phyloP scores from a whole-genome alignment of 2,329 filamentous ascomycete species.

The Ambrosiella cleistominuta region DNA sequence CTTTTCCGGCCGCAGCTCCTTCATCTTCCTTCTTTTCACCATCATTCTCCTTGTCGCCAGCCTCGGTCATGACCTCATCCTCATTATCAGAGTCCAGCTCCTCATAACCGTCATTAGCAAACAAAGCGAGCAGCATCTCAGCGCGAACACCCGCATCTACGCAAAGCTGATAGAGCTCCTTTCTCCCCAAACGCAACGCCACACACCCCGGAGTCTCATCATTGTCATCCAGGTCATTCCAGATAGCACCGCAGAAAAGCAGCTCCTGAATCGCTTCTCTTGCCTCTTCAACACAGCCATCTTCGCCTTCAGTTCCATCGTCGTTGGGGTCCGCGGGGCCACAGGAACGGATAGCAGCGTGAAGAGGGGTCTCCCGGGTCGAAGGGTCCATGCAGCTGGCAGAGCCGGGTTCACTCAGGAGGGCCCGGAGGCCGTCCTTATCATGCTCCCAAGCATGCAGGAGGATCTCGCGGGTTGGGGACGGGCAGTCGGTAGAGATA shows the following conservation, averaged over 20 bases:
- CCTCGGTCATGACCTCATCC: conserved; percentile 22
- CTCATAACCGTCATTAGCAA: conserved; percentile 57
- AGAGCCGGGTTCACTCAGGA: conserved; percentile 45
- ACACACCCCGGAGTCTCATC: conserved; percentile 86
- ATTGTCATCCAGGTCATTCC: conserved; percentile 82
- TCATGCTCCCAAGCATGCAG: conserved; percentile 43
- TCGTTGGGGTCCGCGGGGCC: conserved; percentile 24
- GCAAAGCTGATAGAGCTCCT: conserved; percentile 59
- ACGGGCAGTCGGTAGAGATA: conserved; percentile 35
- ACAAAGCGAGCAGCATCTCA: conserved; percentile 64
- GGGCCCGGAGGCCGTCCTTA: conserved; percentile 44
- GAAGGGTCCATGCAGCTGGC: conserved; percentile 67
- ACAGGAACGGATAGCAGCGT: conserved; percentile 73
- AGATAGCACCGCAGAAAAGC: conserved; percentile 78
- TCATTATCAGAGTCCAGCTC: conserved; percentile 41
- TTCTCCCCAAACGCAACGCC: conserved; percentile 51
- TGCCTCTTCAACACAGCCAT: conserved; percentile 38
- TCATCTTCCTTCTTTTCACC: conserved; percentile 20
- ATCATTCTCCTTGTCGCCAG: conserved; percentile 20
- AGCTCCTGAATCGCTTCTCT: conserved; percentile 55
- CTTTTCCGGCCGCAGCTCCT: conserved; percentile 16
- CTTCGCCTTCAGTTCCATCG: conserved; percentile 20
- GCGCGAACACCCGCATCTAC: conserved; percentile 83
- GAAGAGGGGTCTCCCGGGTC: conserved; percentile 74
- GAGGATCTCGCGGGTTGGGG: conserved; percentile 33